These are phyloP conservation scores for Ascochyta viciae-villosae DNA, from an alignment of 2,329 filamentous ascomycete genomes.

Conservation along the genomic window DNA sequence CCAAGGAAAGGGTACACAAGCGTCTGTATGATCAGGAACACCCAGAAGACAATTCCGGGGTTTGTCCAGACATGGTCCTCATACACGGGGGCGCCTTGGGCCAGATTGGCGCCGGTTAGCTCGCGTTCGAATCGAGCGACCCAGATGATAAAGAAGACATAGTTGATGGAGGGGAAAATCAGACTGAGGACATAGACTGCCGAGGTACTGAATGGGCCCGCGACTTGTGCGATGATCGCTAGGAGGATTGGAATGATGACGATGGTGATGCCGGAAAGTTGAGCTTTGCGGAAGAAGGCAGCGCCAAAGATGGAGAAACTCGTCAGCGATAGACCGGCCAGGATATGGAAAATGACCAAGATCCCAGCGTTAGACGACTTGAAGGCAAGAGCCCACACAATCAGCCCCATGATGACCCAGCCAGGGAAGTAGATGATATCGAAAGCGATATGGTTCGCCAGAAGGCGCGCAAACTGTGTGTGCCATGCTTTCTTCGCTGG, in stretches of 20 bases:
- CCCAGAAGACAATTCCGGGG: slow-evolving; percentile 77
- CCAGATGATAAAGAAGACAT: slow-evolving; percentile 79
- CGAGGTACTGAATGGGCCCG: slow-evolving; percentile 67
- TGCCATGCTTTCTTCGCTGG: slow-evolving; percentile 77
- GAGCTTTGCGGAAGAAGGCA: slow-evolving; percentile 84
- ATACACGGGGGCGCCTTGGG: slow-evolving; percentile 63
- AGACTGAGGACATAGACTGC: slow-evolving; percentile 74
- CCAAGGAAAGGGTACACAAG: slow-evolving; percentile 78
- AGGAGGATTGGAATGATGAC: slow-evolving; percentile 76
- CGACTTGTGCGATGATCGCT: slow-evolving; percentile 81
- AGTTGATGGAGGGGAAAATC: slow-evolving; percentile 87
- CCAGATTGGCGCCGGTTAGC: slow-evolving; percentile 66
- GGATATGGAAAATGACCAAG: slow-evolving; percentile 68
- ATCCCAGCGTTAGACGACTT: slow-evolving; percentile 53
- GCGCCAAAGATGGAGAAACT: slow-evolving; percentile 84
- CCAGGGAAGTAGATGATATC: slow-evolving; percentile 79
- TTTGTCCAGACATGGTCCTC: slow-evolving; percentile 63
- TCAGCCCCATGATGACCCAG: slow-evolving; percentile 78
- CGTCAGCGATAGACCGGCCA: slow-evolving; percentile 77
- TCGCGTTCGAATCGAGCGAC: slow-evolving; percentile 78
- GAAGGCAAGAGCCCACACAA: slow-evolving; percentile 68
- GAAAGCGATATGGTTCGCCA: slow-evolving; percentile 82
- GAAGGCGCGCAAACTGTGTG: slow-evolving; percentile 76
- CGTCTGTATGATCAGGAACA: slow-evolving; percentile 80
- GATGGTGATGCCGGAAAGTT: slow-evolving; percentile 83